Evolutionary conservation across 129 eudicot genomes (phyloP).

Genomic region (Tagetes erecta): DNA sequence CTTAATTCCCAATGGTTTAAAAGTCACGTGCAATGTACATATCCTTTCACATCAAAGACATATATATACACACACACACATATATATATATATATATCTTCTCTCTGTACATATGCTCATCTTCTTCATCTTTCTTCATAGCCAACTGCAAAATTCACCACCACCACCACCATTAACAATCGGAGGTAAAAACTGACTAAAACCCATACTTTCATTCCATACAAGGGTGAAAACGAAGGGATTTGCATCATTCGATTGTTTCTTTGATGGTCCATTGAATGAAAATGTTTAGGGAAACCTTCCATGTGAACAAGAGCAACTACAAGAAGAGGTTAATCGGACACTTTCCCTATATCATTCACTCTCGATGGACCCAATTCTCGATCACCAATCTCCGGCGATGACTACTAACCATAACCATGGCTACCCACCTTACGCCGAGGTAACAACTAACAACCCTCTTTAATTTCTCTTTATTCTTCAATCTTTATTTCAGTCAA

Average conservation of each 20-base stretch:
- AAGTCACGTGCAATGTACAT: too few species aligned
- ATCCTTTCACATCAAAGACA: too few species aligned
- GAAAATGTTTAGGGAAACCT: not conserved
- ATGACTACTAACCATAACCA: slow-evolving; percentile 1
- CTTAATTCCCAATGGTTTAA: too few species aligned
- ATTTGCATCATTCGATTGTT: slow-evolving; percentile 7
- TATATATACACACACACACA: too few species aligned
- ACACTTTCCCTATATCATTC: slow-evolving; percentile 26
- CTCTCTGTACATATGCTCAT: too few species aligned
- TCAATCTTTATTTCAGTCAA: not conserved
- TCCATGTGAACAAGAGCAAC: not conserved
- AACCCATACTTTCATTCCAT: not conserved
- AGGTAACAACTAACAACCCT: slow-evolving; percentile 30
- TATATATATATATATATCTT: too few species aligned
- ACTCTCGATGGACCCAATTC: slow-evolving; percentile 43
- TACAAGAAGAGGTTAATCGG: not conserved
- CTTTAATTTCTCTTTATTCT: not conserved
- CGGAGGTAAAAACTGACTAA: not conserved
- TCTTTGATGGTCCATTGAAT: slow-evolving; percentile 16
- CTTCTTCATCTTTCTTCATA: too few species aligned
- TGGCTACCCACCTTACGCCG: slow-evolving; percentile 54
- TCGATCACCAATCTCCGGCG: slow-evolving; percentile 40
- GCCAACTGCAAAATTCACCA: too few species aligned
- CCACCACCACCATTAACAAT: not conserved
- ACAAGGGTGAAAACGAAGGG: slow-evolving; percentile 11